Conservation (phyloP, 1,139 yeast species). For the Scheffersomyces illinoinensis region DNA sequence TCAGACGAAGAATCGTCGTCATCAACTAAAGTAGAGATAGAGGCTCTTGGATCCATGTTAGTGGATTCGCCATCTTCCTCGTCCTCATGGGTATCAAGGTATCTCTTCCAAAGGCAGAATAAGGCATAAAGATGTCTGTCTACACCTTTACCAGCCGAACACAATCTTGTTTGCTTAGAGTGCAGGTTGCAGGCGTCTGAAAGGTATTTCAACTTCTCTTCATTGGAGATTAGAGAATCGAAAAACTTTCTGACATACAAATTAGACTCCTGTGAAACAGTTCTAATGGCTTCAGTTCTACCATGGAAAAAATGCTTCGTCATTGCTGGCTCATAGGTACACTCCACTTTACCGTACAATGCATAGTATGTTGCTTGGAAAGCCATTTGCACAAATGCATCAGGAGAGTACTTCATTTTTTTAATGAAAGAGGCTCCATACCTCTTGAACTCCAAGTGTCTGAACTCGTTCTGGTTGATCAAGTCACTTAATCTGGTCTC, state of each 20-base stretch:
- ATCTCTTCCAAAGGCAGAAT: slow-evolving; percentile 86
- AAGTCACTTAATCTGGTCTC: slow-evolving; percentile 87
- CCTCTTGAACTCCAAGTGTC: slow-evolving; percentile 70
- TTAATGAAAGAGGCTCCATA: slow-evolving; percentile 82
- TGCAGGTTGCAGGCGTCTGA: slow-evolving; percentile 73
- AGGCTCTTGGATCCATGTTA: slow-evolving; percentile 12
- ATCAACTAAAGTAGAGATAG: slow-evolving; percentile 16
- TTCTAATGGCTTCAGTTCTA: slow-evolving; percentile 86
- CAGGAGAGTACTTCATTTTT: slow-evolving; percentile 87
- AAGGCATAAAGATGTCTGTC: slow-evolving; percentile 89
- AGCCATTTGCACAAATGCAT: slow-evolving; percentile 92
- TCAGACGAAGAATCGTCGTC: slow-evolving; percentile 20
- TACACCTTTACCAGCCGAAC: slow-evolving; percentile 80
- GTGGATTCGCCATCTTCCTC: slow-evolving; percentile 11
- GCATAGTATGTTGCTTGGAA: slow-evolving; percentile 94
- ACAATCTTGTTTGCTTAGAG: slow-evolving; percentile 63
- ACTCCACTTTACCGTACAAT: slow-evolving; percentile 87
- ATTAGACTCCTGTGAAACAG: slow-evolving; percentile 80
- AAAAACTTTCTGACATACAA: slow-evolving; percentile 83
- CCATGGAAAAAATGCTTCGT: slow-evolving; percentile 86
- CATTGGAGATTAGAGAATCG: slow-evolving; percentile 60
- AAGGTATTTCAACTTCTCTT: slow-evolving; percentile 61
- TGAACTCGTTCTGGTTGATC: slow-evolving; percentile 87
- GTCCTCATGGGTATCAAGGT: slow-evolving; percentile 39
- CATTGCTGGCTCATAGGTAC: slow-evolving; percentile 97